Evolutionary conservation across 139 green algal species (phyloP).

Genomic region (Pseudopediastrum boryanum): DNA sequence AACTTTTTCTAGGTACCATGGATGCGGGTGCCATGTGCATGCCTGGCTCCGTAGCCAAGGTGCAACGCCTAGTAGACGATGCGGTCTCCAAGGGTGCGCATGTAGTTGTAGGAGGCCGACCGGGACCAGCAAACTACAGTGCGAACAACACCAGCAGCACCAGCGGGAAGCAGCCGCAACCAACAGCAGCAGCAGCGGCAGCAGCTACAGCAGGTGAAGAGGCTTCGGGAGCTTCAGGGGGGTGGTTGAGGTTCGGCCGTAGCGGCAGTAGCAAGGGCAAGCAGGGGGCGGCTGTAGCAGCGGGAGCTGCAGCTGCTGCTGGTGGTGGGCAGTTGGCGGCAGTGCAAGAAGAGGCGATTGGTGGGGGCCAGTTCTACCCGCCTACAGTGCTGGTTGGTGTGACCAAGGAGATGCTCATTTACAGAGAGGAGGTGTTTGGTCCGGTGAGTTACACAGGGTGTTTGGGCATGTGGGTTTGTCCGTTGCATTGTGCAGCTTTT

Average conservation of each 20-base stretch:
- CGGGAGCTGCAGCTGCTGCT: conserved; percentile 8
- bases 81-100: conserved; percentile 83
- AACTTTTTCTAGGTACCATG: conserved; percentile 55
- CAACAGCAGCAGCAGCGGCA: conserved; percentile 10
- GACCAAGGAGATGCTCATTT: conserved; percentile 85
- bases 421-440: conserved; percentile 95
- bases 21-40: conserved; percentile 96
- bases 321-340: background rate
- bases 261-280: too few species aligned
- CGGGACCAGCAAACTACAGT: conserved; percentile 22
- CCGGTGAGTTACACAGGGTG: conserved; percentile 82
- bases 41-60: conserved; percentile 82
- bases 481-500: background rate
- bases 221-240: background rate
- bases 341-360: background rate
- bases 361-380: conserved; percentile 90
- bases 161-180: conserved; percentile 14
- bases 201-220: conserved; percentile 12
- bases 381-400: conserved; percentile 90
- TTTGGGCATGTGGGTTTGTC: background rate
- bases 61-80: conserved; percentile 91
- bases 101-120: conserved; percentile 16
- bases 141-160: conserved; percentile 6
- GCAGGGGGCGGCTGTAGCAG: conserved; percentile 10
- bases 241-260: background rate